phyloP scores from a whole-genome alignment of 495 filamentous ascomycete genomes.

The Rostrohypoxylon terebratum region DNA sequence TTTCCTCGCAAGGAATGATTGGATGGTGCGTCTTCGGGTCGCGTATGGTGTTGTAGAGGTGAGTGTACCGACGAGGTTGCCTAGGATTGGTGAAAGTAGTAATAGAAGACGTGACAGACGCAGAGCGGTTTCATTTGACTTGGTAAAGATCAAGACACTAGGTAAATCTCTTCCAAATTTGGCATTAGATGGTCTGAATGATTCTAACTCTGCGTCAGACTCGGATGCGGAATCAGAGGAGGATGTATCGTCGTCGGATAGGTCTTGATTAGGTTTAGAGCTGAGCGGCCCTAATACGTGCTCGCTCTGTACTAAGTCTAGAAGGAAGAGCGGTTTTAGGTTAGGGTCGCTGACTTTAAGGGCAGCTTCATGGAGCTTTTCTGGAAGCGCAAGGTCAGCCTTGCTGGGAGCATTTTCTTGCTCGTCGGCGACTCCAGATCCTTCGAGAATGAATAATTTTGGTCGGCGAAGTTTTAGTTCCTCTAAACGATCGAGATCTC shows the following conservation, averaged over 20 bases:
- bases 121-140: conserved; percentile 83
- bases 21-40: conserved; percentile 69
- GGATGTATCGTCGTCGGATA: conserved; percentile 47
- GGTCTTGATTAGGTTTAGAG: conserved; percentile 2
- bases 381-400: conserved; percentile 70
- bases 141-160: conserved; percentile 84
- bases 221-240: conserved; percentile 51
- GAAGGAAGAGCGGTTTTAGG: conserved; percentile 86
- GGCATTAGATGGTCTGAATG: conserved; percentile 4
- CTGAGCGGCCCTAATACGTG: conserved; percentile 41
- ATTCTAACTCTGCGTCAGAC: conserved; percentile 32
- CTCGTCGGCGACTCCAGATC: conserved; percentile 49
- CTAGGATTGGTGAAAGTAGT: conserved; percentile 70
- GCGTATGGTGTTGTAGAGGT: conserved; percentile 77
- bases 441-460: conserved; percentile 78
- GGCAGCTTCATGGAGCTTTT: conserved; percentile 75
- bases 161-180: conserved; percentile 35
- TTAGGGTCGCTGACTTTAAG: conserved; percentile 78
- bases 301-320: conserved; percentile 67
- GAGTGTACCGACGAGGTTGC: conserved; percentile 71
- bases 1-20: conserved; percentile 70
- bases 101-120: conserved; percentile 83
- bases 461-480: conserved; percentile 78
- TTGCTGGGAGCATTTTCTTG: conserved; percentile 40
- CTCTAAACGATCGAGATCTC: conserved; percentile 82